Percentiles rank a stretch among this genome's conserved stretches.
phyloP scores from a whole-genome alignment of 1,284 basidiomycete species.

The Abortiporus biennis region DNA sequence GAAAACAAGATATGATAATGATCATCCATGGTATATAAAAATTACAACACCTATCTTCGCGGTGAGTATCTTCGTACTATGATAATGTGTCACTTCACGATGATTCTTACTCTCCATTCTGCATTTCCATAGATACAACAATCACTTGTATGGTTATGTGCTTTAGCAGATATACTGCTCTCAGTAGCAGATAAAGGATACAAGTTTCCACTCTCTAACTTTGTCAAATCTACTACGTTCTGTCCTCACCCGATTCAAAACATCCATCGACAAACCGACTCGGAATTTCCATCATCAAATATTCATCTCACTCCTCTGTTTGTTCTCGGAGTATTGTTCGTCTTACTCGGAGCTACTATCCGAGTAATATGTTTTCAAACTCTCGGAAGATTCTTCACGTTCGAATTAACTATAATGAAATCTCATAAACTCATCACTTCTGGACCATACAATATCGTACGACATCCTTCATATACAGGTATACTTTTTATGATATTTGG shows the following conservation, averaged over 20 bases:
- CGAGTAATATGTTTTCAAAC: conserved; percentile 32
- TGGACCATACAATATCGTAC: conserved; percentile 48
- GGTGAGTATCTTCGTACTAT: conserved; percentile 24
- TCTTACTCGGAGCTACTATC: conserved; percentile 37
- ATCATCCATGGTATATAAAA: conserved; percentile 45
- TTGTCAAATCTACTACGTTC: conserved; percentile 28
- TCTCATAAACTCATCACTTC: conserved; percentile 49
- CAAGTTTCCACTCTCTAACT: conserved; percentile 23
- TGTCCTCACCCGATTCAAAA: too few relatives aligned
- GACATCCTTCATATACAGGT: conserved; percentile 26
- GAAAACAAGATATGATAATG: conserved; percentile 49
- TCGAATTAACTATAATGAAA: conserved; percentile 52
- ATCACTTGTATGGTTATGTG: conserved; percentile 42
- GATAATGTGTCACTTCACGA: too few relatives aligned
- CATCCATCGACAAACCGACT: too few relatives aligned
- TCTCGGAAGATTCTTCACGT: conserved; percentile 53
- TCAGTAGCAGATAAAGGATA: conserved; percentile 31
- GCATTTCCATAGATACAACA: conserved; percentile 37
- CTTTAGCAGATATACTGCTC: conserved; percentile 42
- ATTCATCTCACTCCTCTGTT: conserved; percentile 9
- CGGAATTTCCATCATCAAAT: not conserved
- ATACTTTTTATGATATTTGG: conserved; percentile 37
- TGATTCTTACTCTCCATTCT: too few relatives aligned
- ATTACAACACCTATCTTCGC: conserved; percentile 55
- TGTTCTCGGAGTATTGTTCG: conserved; percentile 39